phyloP scores from a whole-genome alignment of 768 basidiomycete genomes.

The Paxillus rubicundulus region DNA sequence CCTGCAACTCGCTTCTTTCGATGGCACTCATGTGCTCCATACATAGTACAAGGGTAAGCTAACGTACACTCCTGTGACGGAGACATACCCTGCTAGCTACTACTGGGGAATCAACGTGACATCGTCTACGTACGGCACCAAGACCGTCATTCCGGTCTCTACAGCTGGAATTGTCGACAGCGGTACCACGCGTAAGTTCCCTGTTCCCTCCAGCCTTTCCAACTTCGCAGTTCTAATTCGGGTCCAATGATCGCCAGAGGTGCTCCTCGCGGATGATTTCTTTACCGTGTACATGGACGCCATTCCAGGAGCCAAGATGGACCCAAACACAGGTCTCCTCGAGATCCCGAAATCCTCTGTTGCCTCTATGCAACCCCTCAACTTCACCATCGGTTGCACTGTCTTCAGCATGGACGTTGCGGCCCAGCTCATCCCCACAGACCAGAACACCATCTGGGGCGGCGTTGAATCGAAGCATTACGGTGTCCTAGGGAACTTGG shows the following conservation, averaged over 20 bases:
- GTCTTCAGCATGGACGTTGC: conserved; percentile 17
- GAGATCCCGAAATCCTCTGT: conserved; percentile 17
- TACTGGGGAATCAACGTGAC: conserved; percentile 34
- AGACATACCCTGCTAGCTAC: conserved; percentile 17
- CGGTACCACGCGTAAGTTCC: conserved; percentile 22
- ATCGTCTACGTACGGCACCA: conserved; percentile 11
- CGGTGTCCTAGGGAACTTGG: conserved; percentile 2
- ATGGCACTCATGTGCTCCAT: not conserved
- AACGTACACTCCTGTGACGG: conserved; percentile 25
- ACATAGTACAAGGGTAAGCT: conserved; percentile 21
- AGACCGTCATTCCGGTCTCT: conserved; percentile 14
- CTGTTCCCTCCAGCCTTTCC: not conserved
- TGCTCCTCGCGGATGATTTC: conserved; percentile 23
- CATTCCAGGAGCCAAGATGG: conserved; percentile 12
- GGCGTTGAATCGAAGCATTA: conserved; percentile 11
- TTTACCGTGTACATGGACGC: conserved; percentile 14
- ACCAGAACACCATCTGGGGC: conserved; percentile 15
- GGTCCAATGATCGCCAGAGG: conserved; percentile 2
- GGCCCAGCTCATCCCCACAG: conserved; percentile 17
- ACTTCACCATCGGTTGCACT: conserved; percentile 10
- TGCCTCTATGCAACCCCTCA: conserved; percentile 12
- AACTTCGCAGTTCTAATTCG: not conserved
- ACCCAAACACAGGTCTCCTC: conserved; percentile 10
- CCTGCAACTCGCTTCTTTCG: not conserved
- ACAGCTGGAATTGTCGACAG: conserved; percentile 29